A percentile compares a stretch with the other conserved stretches of the same genome.
Evolutionary conservation across 352 stramenopile genomes (phyloP).

Genomic region (Pythium volutum): DNA sequence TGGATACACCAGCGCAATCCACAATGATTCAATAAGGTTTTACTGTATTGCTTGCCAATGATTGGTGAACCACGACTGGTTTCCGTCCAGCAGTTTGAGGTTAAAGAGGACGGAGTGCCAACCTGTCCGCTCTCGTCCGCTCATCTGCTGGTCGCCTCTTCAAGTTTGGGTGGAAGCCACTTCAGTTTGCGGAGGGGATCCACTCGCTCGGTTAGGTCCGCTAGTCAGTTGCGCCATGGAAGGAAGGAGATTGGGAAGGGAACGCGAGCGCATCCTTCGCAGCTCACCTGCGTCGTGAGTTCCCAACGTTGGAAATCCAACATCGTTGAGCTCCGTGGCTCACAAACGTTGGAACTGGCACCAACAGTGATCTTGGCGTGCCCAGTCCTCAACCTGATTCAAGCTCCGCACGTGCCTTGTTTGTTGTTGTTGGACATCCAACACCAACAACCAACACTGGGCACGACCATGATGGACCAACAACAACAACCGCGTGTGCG

Average conservation of each 20-base stretch:
- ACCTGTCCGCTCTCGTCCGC: conserved; percentile 16
- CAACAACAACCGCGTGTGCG: conserved; percentile 9
- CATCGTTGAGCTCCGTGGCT: too few species aligned
- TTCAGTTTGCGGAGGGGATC: conserved; percentile 20
- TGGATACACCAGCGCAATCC: conserved; percentile 9
- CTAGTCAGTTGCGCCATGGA: conserved; percentile 19
- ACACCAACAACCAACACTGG: neutral
- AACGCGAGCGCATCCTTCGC: conserved; percentile 19
- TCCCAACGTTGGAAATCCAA: neutral
- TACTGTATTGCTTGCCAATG: too few species aligned
- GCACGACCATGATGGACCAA: conserved; percentile 16
- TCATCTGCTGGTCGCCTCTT: conserved; percentile 5
- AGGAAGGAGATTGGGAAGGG: conserved; percentile 1
- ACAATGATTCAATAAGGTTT: conserved; percentile 16
- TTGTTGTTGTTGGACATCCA: neutral
- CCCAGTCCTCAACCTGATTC: conserved; percentile 20
- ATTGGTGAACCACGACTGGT: neutral
- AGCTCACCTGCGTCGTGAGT: neutral
- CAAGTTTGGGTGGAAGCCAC: conserved; percentile 12
- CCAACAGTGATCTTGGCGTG: neutral
- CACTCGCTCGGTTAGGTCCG: neutral
- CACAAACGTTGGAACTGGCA: neutral
- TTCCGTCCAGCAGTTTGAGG: conserved; percentile 13
- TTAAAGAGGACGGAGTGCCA: conserved; percentile 28
- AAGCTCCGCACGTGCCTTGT: conserved; percentile 1